Base-by-base conservation (phyloP, 768 basidiomycete species). In the Suillus tomentosus region DNA sequence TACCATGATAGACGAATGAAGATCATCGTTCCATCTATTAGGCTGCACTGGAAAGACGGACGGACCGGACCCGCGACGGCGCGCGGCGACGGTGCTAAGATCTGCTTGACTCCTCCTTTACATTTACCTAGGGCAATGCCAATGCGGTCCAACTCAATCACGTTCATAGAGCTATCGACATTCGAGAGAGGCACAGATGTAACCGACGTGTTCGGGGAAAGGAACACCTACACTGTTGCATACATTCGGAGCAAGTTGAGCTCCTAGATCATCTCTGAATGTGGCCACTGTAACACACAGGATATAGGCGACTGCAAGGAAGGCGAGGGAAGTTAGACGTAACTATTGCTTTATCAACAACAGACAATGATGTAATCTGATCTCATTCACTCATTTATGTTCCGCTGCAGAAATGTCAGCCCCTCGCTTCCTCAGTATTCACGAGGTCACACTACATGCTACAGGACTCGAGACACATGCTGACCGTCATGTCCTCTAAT, bases 381-480 rank as follows among this genome's bases (percentile, higher is more conserved):
- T 7, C 14, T 9, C 15, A 27, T 27, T 15, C 24, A 50, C 48
- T 50, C 7, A 24, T 22, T 50, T 27, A 50, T 8, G 24, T 8
- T 50, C 48, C 27, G 48, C 15, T 50, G 48, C 48, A 27, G 24
- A 50, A 14, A 50, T 50, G 48, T 24, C 48, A 50, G 14, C 5
- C 7, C 14, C 22, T 14, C 22, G 22, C 14, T 50, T 27, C 24
- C 27, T 31, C 31, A 6, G 31, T 31, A 31, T 31, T 31, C 31
- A 31, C 31, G 31, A 31, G 31, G 31, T 31, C 7, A 42, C 37
- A 19, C 58, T 58, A 24, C 72, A 80, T 77, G 68, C 67, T 63
- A 31, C 62, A 3, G 57, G 62, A 24, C 39, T 56, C 17, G 27
- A 27, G 31, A 43, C 34, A 13, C 43, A 64, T 13, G 51, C 57